These are phyloP conservation scores for Talaromyces adpressus DNA, from an alignment of 495 filamentous ascomycete species.

Conservation along the genomic window DNA sequence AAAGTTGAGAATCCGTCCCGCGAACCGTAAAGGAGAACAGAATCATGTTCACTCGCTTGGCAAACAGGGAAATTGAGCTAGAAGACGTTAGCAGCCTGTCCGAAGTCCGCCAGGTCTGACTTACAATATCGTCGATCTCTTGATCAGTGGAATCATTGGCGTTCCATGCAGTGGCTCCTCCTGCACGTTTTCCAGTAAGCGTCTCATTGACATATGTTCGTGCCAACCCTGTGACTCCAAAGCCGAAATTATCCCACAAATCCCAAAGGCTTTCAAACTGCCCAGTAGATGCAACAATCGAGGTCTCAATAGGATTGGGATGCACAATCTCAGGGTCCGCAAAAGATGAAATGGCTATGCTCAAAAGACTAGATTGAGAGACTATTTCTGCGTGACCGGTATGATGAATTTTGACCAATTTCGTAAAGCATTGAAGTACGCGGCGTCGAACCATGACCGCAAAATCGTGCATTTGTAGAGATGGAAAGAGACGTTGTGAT, in stretches of 20 bases:
- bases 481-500: constrained; percentile 73
- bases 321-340: constrained; percentile 86
- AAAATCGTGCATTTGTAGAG: constrained; percentile 84
- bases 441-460: constrained; percentile 89
- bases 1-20: constrained; percentile 35
- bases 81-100: constrained; percentile 11
- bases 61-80: constrained; percentile 66
- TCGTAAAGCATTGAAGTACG: constrained; percentile 90
- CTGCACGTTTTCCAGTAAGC: constrained; percentile 63
- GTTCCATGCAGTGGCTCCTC: constrained; percentile 49
- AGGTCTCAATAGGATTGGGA: constrained; percentile 77
- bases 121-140: constrained; percentile 60
- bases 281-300: constrained; percentile 85
- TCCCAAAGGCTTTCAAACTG: constrained; percentile 94
- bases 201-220: constrained; percentile 65
- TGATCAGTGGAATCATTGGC: constrained; percentile 58
- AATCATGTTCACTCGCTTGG: constrained; percentile 82
- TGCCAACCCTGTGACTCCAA: constrained; percentile 82
- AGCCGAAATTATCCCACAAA: constrained; percentile 86
- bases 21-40: constrained; percentile 67
- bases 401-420: constrained; percentile 79
- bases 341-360: constrained; percentile 85
- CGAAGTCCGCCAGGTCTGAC: constrained; percentile 13
- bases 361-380: constrained; percentile 86
- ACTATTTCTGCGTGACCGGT: constrained; percentile 74